Evolutionary conservation across 2,329 filamentous ascomycete species (phyloP).

Genomic region (Gaeumannomyces tritici): DNA sequence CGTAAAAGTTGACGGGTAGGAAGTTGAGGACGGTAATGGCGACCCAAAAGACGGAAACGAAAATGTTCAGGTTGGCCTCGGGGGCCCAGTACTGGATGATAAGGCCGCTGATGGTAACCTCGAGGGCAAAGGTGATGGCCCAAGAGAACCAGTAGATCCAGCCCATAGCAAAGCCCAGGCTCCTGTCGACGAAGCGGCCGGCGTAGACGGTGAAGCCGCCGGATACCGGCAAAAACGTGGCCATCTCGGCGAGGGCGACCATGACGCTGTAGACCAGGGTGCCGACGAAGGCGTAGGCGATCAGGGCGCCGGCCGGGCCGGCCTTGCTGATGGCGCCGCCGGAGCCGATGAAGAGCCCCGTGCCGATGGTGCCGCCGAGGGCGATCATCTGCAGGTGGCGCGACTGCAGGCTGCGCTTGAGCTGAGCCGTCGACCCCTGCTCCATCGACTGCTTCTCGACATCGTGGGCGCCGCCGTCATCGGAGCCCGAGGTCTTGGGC

Average conservation of each 20-base stretch:
- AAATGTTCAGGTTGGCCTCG: slow-evolving; percentile 56
- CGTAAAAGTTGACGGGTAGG: slow-evolving; percentile 62
- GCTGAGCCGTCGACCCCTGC: slow-evolving; percentile 8
- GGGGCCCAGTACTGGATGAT: slow-evolving; percentile 69
- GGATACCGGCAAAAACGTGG: slow-evolving; percentile 66
- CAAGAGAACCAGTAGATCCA: slow-evolving; percentile 78
- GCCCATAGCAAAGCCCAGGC: slow-evolving; percentile 67
- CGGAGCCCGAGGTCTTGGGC: neutral
- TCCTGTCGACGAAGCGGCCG: slow-evolving; percentile 62
- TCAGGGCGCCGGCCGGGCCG: slow-evolving; percentile 56
- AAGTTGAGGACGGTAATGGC: slow-evolving; percentile 61
- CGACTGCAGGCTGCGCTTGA: slow-evolving; percentile 45
- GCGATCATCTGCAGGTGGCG: slow-evolving; percentile 63
- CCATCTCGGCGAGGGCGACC: slow-evolving; percentile 61
- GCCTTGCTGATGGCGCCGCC: slow-evolving; percentile 48
- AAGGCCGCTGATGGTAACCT: slow-evolving; percentile 61
- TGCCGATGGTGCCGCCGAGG: slow-evolving; percentile 49
- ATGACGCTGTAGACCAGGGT: slow-evolving; percentile 69
- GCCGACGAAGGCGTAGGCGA: slow-evolving; percentile 62
- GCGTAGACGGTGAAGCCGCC: slow-evolving; percentile 72
- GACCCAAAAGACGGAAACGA: slow-evolving; percentile 65
- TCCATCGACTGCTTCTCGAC: slow-evolving; percentile 3
- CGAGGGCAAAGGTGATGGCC: slow-evolving; percentile 49
- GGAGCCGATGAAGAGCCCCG: slow-evolving; percentile 48
- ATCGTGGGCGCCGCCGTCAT: neutral